Evolutionary conservation across 83 land plant genomes (phyloP).

Genomic region (Diphasiastrum complanatum): DNA sequence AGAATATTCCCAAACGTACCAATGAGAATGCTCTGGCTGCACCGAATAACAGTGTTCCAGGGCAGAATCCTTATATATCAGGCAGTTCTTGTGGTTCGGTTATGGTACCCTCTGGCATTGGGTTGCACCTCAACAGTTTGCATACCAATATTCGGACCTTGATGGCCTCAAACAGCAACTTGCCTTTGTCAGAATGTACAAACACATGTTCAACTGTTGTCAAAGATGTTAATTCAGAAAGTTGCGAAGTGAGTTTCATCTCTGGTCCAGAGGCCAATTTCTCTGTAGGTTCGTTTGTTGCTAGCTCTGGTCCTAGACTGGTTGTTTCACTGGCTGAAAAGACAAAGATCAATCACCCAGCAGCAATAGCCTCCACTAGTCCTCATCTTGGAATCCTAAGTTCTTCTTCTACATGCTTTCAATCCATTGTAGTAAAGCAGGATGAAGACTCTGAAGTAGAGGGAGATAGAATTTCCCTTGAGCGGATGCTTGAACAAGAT

Average conservation of each 20-base stretch:
- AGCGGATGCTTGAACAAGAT: slow-evolving; percentile 33
- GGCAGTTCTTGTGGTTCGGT: slow-evolving; percentile 16
- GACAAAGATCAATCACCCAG: slow-evolving; percentile 33
- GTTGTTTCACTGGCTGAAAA: slow-evolving; percentile 34
- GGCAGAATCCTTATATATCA: too few species aligned
- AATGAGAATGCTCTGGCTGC: too few species aligned
- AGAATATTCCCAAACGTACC: too few species aligned
- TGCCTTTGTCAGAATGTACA: too few species aligned
- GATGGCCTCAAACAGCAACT: too few species aligned
- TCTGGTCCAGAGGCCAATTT: neutral
- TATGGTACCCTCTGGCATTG: slow-evolving; percentile 54
- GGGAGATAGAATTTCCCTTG: slow-evolving; percentile 12
- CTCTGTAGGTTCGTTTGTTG: neutral
- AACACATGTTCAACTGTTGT: too few species aligned
- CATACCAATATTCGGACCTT: slow-evolving; percentile 5
- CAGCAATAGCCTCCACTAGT: slow-evolving; percentile 24
- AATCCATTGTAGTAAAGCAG: slow-evolving; percentile 19
- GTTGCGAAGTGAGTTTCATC: too few species aligned
- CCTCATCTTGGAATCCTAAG: slow-evolving; percentile 23
- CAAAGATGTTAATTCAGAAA: too few species aligned
- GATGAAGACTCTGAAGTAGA: slow-evolving; percentile 14
- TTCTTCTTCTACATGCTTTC: slow-evolving; percentile 21
- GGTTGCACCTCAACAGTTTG: slow-evolving; percentile 81
- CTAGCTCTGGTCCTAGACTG: slow-evolving; percentile 14
- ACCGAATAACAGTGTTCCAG: too few species aligned